Base-by-base conservation (phyloP, 306 rosid genomes). In the Dalbergia cochinchinensis region DNA sequence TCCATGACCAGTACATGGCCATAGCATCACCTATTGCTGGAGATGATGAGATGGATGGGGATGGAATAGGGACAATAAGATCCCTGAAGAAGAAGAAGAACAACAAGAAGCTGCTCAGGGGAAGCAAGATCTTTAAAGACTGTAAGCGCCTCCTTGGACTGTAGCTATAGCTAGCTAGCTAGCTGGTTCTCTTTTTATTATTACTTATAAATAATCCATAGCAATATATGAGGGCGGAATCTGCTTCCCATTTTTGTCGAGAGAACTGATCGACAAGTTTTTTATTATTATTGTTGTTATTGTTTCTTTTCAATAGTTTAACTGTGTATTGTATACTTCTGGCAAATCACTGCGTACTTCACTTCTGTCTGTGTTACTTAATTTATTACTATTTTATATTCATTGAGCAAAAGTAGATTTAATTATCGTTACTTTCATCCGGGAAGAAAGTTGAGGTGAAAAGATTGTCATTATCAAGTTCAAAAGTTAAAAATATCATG, bases 61-160 rank as follows among this genome's bases (percentile, higher is more conserved):
- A 10, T 5, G 16, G 18, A 50, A 50, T 5, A 2, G 22, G 70
- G 31, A 31, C 65, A 70, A 57, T 44, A 42, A 74, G 86, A 75
- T 87, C 90, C 48, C 12, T 3, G 22, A 75, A 37, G 71, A 79
- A 48, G 69, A 76, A 79, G 26, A 35, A 35, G 2, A 4, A 4
- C 41, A 35, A 4, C 41, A 35, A 22, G 26, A 22, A 22, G 26
- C 26, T 22, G 26, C 51, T 78, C 26, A 83, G 11, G 0, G 85
- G 90, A 73, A 73, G 84, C 73, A 93, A 85, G 84, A 90, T 94
- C 87, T 76, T 94, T 4, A 85, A 74, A 85, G 92, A 89, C 19
- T 94, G 95, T 84, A 94, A 90, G 89, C 90, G 91, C 53, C 58
- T 94, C 55, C 79, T 92, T 71, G 78, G 96, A 79, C 79, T 87